These are phyloP conservation scores for Antitrichia curtipendula DNA, from an alignment of 225 moss, liverwort and hornwort species.

Conservation along the genomic window DNA sequence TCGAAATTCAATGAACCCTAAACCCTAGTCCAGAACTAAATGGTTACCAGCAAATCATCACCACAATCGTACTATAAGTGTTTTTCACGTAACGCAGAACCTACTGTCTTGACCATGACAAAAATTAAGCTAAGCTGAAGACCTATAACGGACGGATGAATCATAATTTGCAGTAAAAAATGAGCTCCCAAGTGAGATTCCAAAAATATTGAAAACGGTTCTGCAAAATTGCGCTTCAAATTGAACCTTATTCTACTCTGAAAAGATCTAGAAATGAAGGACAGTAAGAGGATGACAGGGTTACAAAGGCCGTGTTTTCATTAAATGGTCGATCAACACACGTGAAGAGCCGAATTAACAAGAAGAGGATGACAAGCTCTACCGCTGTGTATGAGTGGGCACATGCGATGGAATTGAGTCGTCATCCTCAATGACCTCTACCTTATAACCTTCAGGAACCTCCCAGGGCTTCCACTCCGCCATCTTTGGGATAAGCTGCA, in stretches of 20 bases:
- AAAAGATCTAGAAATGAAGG: neutral
- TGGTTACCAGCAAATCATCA: neutral
- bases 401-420: slow-evolving; percentile 68
- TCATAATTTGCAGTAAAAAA: neutral
- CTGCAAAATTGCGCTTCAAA: neutral
- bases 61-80: neutral
- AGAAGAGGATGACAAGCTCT: neutral
- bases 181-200: neutral
- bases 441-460: slow-evolving; percentile 71
- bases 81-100: neutral
- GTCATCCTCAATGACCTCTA: slow-evolving; percentile 71
- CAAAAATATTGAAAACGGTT: neutral
- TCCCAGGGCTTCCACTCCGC: slow-evolving; percentile 98
- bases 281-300: neutral
- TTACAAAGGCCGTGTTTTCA: neutral
- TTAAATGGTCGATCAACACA: slow-evolving; percentile 9
- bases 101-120: neutral
- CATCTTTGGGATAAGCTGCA: slow-evolving; percentile 87
- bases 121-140: neutral
- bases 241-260: neutral
- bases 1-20: neutral
- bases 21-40: neutral
- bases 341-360: neutral
- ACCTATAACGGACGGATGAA: neutral
- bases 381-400: slow-evolving; percentile 45